Evolutionary conservation across 352 stramenopile species (phyloP).

Genomic region (Phytophthora hibernalis): DNA sequence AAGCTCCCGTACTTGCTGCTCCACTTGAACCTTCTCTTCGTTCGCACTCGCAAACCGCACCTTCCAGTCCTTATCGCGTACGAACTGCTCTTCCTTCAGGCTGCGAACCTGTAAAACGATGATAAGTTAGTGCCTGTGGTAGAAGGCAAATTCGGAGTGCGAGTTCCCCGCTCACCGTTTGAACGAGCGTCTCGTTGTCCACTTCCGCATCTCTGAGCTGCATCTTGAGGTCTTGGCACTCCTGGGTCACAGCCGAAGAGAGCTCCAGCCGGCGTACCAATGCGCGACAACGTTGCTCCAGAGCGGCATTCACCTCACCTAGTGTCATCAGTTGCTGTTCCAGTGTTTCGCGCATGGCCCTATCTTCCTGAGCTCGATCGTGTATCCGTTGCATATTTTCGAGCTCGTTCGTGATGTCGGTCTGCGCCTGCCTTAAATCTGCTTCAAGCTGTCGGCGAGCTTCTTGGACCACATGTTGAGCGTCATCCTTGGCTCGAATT

Average conservation of each 20-base stretch:
- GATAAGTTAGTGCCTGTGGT: background rate
- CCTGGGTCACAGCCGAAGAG: slow-evolving; percentile 45
- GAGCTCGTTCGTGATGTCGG: slow-evolving; percentile 59
- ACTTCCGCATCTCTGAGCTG: slow-evolving; percentile 68
- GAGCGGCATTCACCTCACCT: slow-evolving; percentile 75
- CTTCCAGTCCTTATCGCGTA: slow-evolving; percentile 71
- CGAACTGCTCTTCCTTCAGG: slow-evolving; percentile 72
- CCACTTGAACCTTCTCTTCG: slow-evolving; percentile 52
- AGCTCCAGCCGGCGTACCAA: slow-evolving; percentile 75
- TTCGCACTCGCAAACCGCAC: slow-evolving; percentile 58
- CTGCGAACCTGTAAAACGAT: slow-evolving; percentile 63
- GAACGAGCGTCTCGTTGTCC: slow-evolving; percentile 76
- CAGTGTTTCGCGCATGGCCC: slow-evolving; percentile 56
- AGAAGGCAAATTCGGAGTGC: background rate
- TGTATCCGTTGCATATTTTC: slow-evolving; percentile 57
- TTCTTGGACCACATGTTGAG: slow-evolving; percentile 38
- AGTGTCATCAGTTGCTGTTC: slow-evolving; percentile 76
- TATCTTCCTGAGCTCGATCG: slow-evolving; percentile 59
- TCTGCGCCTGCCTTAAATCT: slow-evolving; percentile 62
- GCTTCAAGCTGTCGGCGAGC: slow-evolving; percentile 56
- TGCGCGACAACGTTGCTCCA: slow-evolving; percentile 76
- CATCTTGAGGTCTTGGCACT: slow-evolving; percentile 70
- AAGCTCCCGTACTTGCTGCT: slow-evolving; percentile 57
- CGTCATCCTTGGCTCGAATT: slow-evolving; percentile 50
- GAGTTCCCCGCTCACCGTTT: slow-evolving; percentile 44